Evolutionary conservation across 1,284 basidiomycete species (phyloP).

Genomic region (Puccinia hordei): DNA sequence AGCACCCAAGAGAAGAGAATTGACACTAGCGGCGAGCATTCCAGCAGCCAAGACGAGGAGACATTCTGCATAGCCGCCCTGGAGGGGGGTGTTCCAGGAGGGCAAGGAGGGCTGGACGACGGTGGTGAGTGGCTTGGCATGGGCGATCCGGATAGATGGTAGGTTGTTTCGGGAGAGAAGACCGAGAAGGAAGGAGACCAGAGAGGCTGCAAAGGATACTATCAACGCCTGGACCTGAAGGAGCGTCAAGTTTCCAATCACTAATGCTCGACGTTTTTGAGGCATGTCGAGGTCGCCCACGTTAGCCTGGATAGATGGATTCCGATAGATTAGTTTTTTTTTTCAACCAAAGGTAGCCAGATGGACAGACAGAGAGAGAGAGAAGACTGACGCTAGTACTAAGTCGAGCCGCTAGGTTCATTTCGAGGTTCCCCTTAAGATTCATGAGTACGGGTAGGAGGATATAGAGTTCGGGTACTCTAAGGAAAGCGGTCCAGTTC

Average conservation of each 20-base stretch:
- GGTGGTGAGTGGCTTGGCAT: constrained; percentile 51
- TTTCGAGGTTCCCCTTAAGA: constrained; percentile 93
- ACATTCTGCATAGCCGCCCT: constrained; percentile 64
- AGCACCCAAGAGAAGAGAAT: constrained; percentile 77
- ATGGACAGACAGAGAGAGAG: no score
- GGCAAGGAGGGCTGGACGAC: not conserved
- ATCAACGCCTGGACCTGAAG: constrained; percentile 91
- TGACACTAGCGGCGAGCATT: constrained; percentile 82
- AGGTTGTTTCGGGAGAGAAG: constrained; percentile 56
- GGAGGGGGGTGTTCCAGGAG: constrained; percentile 53
- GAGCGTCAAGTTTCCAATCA: constrained; percentile 80
- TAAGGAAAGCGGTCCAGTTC: constrained; percentile 84
- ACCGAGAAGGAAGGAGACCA: constrained; percentile 75
- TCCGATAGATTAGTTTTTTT: no score
- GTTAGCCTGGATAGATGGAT: no score
- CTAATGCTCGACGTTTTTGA: constrained; percentile 68
- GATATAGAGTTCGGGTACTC: constrained; percentile 92
- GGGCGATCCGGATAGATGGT: constrained; percentile 55
- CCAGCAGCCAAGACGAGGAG: constrained; percentile 83
- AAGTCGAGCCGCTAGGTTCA: constrained; percentile 69
- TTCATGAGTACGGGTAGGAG: constrained; percentile 93
- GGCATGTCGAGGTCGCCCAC: constrained; percentile 84
- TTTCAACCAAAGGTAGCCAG: no score
- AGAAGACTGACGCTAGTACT: constrained; percentile 60
- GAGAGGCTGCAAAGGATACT: constrained; percentile 82